Conservation (phyloP, 75 land plant species). For the Pinus taeda region DNA sequence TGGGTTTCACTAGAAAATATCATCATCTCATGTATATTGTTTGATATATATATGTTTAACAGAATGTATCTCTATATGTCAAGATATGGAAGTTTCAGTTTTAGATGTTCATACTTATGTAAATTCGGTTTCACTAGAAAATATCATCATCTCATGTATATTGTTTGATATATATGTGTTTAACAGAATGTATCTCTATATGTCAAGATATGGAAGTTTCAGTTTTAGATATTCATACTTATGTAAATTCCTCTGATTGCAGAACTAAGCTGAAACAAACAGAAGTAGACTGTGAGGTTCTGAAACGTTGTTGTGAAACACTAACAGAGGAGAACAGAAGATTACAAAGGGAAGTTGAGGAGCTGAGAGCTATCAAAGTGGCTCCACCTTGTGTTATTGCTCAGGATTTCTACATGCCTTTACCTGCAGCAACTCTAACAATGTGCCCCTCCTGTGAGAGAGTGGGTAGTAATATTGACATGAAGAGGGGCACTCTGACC, state of each 20-base stretch:
- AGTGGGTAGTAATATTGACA: neutral
- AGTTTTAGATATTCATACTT: too few species aligned
- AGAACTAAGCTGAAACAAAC: conserved; percentile 85
- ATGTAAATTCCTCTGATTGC: neutral
- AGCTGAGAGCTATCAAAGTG: conserved; percentile 66
- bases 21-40: too few species aligned
- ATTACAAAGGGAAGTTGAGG: conserved; percentile 70
- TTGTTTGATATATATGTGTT: too few species aligned
- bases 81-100: too few species aligned
- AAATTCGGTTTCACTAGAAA: too few species aligned
- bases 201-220: too few species aligned
- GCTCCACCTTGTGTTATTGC: conserved; percentile 47
- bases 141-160: too few species aligned
- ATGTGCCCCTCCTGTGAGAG: conserved; percentile 83
- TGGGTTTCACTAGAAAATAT: too few species aligned
- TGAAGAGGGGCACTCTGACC: neutral
- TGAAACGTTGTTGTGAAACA: conserved; percentile 76
- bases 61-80: too few species aligned
- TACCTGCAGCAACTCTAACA: conserved; percentile 62
- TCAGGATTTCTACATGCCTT: conserved; percentile 38
- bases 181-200: too few species aligned
- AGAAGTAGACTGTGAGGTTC: conserved; percentile 73
- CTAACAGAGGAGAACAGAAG: conserved; percentile 65
- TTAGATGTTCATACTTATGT: too few species aligned
- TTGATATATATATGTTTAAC: too few species aligned